Base-by-base conservation (phyloP, 306 rosid species). In the Gastrolobium bilobum region DNA sequence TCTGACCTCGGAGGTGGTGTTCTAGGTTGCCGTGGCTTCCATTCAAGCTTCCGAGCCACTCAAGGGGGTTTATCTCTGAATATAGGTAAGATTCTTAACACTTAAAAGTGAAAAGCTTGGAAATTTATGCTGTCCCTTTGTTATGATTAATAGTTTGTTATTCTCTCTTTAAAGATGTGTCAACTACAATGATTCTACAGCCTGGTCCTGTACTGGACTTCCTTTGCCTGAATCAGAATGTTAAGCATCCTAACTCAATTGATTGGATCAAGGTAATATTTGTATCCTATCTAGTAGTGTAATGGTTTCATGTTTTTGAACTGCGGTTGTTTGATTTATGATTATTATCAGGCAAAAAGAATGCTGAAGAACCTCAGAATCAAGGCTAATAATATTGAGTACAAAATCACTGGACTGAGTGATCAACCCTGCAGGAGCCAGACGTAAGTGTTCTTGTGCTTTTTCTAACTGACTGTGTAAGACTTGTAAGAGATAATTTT, bases 391-490 rank as follows among this genome's bases (percentile, higher is more conserved):
- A 82, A 82, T 10, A 29, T 71, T 31, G 88, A 86, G 72, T 79
- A 71, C 80, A 86, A 84, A 88, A 88, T 88, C 82, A 86, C 82
- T 34, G 92, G 92, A 64, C 20, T 88, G 62, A 88, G 89, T 75
- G 89, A 88, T 0, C 42, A 4, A 43, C 58, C 82, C 29, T 88
- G 92, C 87, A 88, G 67, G 56, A 40, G 29, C 3, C 85, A 88
- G 44, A 81, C 6, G 88, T 87, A 62, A 47, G 81, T n/a, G 43
- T 51, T 68, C 53, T 77, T 63, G 20, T 20, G 38, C 48, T 57
- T 48, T 38, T 1, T 39, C n/a, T 20, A 20, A 0, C 26, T 20
- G 26, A 20, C 26, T 20, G 26, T 20, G 26, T 20, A 20, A 20
- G 26, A 20, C 26, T 20, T 20, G 26, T 20, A 20, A 20, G 26